Evolutionary conservation across 306 rosid species (phyloP).

Genomic region (Herpetospermum pedunculosum): DNA sequence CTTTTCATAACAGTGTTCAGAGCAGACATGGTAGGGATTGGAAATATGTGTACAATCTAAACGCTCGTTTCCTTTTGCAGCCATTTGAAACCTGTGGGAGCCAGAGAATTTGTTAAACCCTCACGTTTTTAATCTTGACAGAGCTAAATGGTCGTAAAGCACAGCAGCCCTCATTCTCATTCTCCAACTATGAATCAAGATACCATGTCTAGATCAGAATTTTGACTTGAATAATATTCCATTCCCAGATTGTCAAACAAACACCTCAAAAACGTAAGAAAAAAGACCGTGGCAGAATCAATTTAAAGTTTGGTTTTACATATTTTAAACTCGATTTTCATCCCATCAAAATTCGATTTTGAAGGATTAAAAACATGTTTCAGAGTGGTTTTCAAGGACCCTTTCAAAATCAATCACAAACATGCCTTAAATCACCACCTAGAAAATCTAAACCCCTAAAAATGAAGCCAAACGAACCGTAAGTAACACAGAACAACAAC

Average conservation of each 20-base stretch:
- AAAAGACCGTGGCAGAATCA: too few species aligned
- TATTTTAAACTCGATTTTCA: too few species aligned
- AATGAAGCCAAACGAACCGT: not conserved
- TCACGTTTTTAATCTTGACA: not conserved
- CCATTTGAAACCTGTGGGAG: conserved; percentile 22
- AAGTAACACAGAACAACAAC: not conserved
- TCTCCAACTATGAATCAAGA: not conserved
- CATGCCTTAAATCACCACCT: too few species aligned
- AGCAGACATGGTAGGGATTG: conserved; percentile 77
- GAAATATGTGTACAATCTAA: conserved; percentile 73
- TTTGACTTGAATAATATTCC: not conserved
- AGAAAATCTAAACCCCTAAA: not conserved
- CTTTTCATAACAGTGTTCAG: conserved; percentile 62
- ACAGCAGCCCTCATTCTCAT: not conserved
- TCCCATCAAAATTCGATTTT: too few species aligned
- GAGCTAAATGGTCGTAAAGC: not conserved
- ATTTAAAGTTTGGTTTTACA: too few species aligned
- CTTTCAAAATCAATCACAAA: too few species aligned
- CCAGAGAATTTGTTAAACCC: not conserved
- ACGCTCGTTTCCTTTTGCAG: conserved; percentile 64
- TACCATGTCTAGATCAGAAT: not conserved
- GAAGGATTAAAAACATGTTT: too few species aligned
- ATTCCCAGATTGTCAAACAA: not conserved
- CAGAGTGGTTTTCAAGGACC: too few species aligned
- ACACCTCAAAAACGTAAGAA: not conserved